Evolutionary conservation across 805 yeast genomes (phyloP).

Genomic region (Ogataea philodendri): DNA sequence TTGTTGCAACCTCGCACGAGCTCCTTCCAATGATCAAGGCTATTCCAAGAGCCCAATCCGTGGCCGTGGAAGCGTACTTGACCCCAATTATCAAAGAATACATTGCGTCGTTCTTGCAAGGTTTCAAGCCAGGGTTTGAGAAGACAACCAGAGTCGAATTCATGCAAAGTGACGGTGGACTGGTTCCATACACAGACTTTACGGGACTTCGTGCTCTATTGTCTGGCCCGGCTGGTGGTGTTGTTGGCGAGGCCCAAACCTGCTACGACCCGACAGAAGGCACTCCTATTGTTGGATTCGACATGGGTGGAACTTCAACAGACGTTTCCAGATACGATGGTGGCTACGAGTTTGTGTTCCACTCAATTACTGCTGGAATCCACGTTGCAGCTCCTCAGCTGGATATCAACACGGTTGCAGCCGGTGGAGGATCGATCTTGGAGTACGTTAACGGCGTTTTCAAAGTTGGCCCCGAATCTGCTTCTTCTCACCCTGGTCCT

Average conservation of each 20-base stretch:
- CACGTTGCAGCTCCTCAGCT: slow-evolving; percentile 41
- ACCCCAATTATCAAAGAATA: slow-evolving; percentile 41
- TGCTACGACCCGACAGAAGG: slow-evolving; percentile 30
- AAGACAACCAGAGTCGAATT: slow-evolving; percentile 42
- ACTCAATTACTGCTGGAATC: slow-evolving; percentile 49
- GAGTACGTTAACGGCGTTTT: slow-evolving; percentile 37
- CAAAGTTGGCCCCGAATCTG: slow-evolving; percentile 48
- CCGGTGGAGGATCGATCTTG: slow-evolving; percentile 46
- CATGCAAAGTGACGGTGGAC: slow-evolving; percentile 60
- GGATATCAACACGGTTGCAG: slow-evolving; percentile 49
- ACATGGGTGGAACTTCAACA: slow-evolving; percentile 41
- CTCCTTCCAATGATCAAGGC: slow-evolving; percentile 37
- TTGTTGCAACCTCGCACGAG: slow-evolving; percentile 35
- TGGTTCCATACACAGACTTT: slow-evolving; percentile 49
- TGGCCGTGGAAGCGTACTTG: slow-evolving; percentile 39
- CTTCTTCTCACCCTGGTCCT: slow-evolving; percentile 48
- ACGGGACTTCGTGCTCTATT: slow-evolving; percentile 52
- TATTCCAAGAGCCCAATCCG: slow-evolving; percentile 38
- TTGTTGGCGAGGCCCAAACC: slow-evolving; percentile 54
- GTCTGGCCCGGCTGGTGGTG: slow-evolving; percentile 63
- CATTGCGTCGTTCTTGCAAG: slow-evolving; percentile 36
- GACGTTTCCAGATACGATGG: slow-evolving; percentile 58
- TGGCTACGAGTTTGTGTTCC: slow-evolving; percentile 65
- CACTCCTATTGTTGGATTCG: slow-evolving; percentile 39
- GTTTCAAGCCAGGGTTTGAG: slow-evolving; percentile 24